These are phyloP conservation scores for Carex parvula DNA, from an alignment of 176 grass and related monocot genomes.

Conservation along the genomic window DNA sequence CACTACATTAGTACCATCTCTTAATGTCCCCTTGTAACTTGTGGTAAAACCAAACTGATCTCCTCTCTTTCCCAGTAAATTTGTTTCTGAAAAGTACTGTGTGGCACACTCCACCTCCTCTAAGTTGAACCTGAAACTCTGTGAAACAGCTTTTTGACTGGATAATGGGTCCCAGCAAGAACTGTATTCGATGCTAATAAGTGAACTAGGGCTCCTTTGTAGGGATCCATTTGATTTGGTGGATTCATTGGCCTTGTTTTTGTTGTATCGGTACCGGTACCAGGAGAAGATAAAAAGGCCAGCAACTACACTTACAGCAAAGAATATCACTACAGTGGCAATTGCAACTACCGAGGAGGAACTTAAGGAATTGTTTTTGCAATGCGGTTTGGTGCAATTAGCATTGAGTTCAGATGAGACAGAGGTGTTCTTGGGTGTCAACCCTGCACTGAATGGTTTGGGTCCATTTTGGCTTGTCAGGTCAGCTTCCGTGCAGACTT, in stretches of 20 bases:
- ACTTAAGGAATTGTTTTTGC: slow-evolving; percentile 47
- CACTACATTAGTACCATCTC: slow-evolving; percentile 62
- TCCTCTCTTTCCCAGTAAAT: slow-evolving; percentile 55
- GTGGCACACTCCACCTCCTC: slow-evolving; percentile 95
- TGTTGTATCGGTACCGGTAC: slow-evolving; percentile 33
- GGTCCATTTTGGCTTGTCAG: slow-evolving; percentile 56
- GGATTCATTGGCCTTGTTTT: slow-evolving; percentile 32
- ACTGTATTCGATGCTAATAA: slow-evolving; percentile 85
- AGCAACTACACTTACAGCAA: slow-evolving; percentile 32
- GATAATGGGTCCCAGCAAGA: slow-evolving; percentile 86
- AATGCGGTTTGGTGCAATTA: slow-evolving; percentile 24
- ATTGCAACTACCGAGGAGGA: slow-evolving; percentile 42
- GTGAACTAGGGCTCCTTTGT: slow-evolving; percentile 41
- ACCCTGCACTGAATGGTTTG: slow-evolving; percentile 71
- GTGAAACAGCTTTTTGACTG: slow-evolving; percentile 50
- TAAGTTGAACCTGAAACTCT: slow-evolving; percentile 59
- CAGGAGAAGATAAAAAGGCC: slow-evolving; percentile 50
- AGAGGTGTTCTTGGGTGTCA: slow-evolving; percentile 37
- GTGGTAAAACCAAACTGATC: slow-evolving; percentile 31
- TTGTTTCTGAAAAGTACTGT: slow-evolving; percentile 84
- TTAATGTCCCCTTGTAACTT: slow-evolving; percentile 65
- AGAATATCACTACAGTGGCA: slow-evolving; percentile 32
- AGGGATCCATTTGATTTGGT: slow-evolving; percentile 15
- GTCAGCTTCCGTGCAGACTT: slow-evolving; percentile 65
- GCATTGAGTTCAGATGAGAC: slow-evolving; percentile 8